Evolutionary conservation across 2,329 filamentous ascomycete species (phyloP), one percentile per base, ranked within the genome.

Genomic region (Diaporthe vexans): DNA sequence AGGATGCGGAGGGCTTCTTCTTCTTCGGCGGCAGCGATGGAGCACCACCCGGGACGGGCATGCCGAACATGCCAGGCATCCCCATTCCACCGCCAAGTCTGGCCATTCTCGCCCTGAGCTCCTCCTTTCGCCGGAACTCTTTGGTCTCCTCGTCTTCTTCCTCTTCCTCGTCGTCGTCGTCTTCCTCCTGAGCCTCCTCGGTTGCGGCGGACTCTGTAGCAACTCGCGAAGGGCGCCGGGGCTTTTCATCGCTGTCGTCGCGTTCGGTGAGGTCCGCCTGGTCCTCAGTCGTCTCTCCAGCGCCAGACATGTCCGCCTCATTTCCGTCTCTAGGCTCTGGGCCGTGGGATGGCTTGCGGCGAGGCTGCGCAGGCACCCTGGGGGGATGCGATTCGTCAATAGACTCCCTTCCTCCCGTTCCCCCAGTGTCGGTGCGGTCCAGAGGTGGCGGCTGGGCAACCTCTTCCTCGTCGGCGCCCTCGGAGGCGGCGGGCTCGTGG

Each of bases 71-170:
- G 79, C 95, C 94, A 81, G 95, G 92, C 93, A 98, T 97, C 61
- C 95, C 95, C 94, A 98, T 98, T 29, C 96, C 96, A 72, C 96
- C 96, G 78, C 96, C 97, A 93, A 99, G 97, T 85, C 98, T 98
- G 59, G 97, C 97, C 95, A 99, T 99, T 79, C 97, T 92, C 76
- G 97, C 95, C 75, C 97, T 91, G 43, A 99, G 88, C 81, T 98
- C 96, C 84, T 98, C 92, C 81, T 93, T 94, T 70, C 95, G 93
- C 78, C 91, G 92, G 29, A 94, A 88, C 82, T 99, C 97, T 0
- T 95, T 95, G 79, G 98, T 95, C 69, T 97, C 87, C 21, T 97
- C 94, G 37, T 95, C 94, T 63, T 95, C 94, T 43, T 95, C 93
- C 26, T 94, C 93, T n/a, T 92, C 93, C 19, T 91, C 91, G 4